These are phyloP conservation scores for Diaporthe nobilis DNA, from an alignment of 2,329 filamentous ascomycete genomes.

Conservation along the genomic window DNA sequence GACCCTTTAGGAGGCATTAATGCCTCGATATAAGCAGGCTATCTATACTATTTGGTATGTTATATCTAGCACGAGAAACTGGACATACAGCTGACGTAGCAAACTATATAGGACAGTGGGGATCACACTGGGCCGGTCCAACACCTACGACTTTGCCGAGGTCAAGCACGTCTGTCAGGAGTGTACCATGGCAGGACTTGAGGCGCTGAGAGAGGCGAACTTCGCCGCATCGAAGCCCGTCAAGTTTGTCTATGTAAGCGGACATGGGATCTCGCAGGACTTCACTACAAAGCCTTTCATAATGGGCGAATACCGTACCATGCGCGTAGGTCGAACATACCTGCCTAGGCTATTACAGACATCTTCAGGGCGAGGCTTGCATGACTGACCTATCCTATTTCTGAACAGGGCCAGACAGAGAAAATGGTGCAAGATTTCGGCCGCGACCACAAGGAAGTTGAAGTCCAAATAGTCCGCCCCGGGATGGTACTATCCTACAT, in stretches of 20 bases:
- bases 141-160: constrained; percentile 41
- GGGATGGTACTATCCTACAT: constrained; percentile 54
- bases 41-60: constrained; percentile 60
- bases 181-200: constrained; percentile 45
- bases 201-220: constrained; percentile 47
- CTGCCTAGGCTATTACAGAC: neutral
- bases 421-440: constrained; percentile 58
- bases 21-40: too few species aligned
- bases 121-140: constrained; percentile 46
- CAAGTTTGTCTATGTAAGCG: constrained; percentile 47
- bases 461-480: constrained; percentile 57
- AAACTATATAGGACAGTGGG: constrained; percentile 46
- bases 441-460: constrained; percentile 54
- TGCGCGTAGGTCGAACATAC: constrained; percentile 26
- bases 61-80: neutral
- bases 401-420: constrained; percentile 61
- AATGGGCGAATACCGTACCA: constrained; percentile 1
- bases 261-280: constrained; percentile 18
- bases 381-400: neutral
- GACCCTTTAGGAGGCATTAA: too few species aligned
- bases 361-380: neutral
- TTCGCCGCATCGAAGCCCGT: constrained; percentile 44
- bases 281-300: constrained; percentile 14
- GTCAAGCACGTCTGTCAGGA: constrained; percentile 48
- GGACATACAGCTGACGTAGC: neutral